Conservation (phyloP, 345 rosid species). For the Moricandia moricandioides region DNA sequence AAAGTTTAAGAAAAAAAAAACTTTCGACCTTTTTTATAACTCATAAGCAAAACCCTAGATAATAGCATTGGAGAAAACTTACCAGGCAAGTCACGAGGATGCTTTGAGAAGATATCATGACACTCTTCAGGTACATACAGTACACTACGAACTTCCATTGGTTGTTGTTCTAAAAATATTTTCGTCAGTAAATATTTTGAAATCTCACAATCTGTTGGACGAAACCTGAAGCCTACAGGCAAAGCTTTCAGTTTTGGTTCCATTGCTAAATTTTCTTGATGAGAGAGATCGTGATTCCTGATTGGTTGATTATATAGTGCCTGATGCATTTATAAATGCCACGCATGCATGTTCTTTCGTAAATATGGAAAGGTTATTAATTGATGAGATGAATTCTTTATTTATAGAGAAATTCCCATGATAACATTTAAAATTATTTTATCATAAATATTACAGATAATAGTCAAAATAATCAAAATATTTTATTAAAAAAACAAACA, state of each 20-base stretch:
- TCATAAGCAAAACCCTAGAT: neutral
- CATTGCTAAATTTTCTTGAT: neutral
- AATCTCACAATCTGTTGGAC: conserved; percentile 76
- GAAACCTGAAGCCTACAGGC: conserved; percentile 60
- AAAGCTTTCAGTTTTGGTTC: neutral
- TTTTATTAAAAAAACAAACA: no score
- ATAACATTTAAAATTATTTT: no score
- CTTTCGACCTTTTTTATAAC: no score
- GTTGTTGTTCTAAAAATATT: conserved; percentile 41
- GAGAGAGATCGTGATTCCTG: neutral
- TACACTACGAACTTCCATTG: conserved; percentile 47
- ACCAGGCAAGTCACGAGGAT: conserved; percentile 74
- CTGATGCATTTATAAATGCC: neutral
- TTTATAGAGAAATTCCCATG: no score
- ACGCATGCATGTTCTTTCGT: no score
- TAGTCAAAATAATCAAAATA: no score
- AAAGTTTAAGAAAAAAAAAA: no score
- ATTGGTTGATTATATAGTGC: conserved; percentile 6
- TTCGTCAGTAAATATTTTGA: conserved; percentile 56
- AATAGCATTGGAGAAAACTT: neutral
- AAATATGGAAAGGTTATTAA: no score
- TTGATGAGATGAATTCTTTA: no score
- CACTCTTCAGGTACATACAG: conserved; percentile 45
- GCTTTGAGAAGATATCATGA: conserved; percentile 46
- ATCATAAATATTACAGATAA: no score